Evolutionary conservation across 23 red algal species (phyloP).

Genomic region (Chondrus crispus): DNA sequence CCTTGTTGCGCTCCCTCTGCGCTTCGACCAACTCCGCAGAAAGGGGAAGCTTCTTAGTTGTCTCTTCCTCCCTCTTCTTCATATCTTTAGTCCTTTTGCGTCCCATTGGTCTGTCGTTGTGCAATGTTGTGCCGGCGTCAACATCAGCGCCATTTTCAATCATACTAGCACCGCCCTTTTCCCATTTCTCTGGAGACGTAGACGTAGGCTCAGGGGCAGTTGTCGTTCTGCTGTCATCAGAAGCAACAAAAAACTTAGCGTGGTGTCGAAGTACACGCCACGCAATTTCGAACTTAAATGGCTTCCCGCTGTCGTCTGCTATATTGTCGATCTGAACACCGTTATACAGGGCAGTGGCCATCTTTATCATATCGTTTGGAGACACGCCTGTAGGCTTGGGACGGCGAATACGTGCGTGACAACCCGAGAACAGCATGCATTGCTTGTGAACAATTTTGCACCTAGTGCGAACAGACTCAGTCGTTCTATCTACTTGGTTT

Average conservation of each 20-base stretch:
- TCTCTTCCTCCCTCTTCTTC: not conserved
- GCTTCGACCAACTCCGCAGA: not conserved
- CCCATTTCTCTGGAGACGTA: no score
- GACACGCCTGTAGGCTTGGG: not conserved
- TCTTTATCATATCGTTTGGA: not conserved
- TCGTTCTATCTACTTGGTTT: not conserved
- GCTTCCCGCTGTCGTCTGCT: not conserved
- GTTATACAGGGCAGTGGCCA: constrained; percentile 9
- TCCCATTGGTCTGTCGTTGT: not conserved
- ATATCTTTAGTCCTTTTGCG: not conserved
- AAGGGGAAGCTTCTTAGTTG: not conserved
- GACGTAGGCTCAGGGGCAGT: no score
- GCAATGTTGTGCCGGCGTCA: no score
- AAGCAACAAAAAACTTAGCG: not conserved
- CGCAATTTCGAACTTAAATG: constrained; percentile 7
- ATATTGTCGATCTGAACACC: not conserved
- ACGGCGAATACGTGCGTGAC: not conserved
- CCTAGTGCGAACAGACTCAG: not conserved
- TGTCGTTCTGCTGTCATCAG: no score
- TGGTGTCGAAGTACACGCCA: not conserved
- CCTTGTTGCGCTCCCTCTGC: not conserved
- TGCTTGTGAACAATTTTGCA: not conserved
- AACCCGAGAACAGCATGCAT: not conserved
- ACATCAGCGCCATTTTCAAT: no score
- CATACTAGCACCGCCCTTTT: no score